Conservation (phyloP, 495 filamentous ascomycete genomes). For the Aspergillus cavernicola region DNA sequence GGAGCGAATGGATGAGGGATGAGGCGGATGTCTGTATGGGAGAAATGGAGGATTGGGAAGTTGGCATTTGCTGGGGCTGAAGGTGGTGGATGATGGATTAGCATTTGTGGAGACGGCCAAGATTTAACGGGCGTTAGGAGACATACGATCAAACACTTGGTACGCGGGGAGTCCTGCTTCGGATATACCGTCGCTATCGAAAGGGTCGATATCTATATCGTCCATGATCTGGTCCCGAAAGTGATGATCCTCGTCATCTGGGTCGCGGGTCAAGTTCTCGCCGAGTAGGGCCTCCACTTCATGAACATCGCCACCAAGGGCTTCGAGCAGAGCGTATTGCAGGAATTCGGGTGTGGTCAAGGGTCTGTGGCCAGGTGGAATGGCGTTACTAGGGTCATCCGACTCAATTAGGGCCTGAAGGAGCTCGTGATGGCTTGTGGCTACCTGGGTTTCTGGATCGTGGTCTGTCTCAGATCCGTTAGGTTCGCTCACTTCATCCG, state of each 20-base stretch:
- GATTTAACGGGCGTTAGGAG: background rate
- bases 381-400: slow-evolving; percentile 2
- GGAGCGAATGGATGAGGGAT: slow-evolving; percentile 41
- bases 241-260: slow-evolving; percentile 21
- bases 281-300: slow-evolving; percentile 18
- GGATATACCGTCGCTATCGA: slow-evolving; percentile 9
- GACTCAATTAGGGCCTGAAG: slow-evolving; percentile 6
- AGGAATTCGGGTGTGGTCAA: slow-evolving; percentile 21
- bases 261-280: slow-evolving; percentile 19
- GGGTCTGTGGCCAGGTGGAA: slow-evolving; percentile 7
- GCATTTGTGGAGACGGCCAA: background rate
- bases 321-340: slow-evolving; percentile 20
- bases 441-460: slow-evolving; percentile 5
- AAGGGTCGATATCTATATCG: slow-evolving; percentile 11
- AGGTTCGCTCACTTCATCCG: slow-evolving; percentile 14
- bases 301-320: slow-evolving; percentile 18
- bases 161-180: slow-evolving; percentile 9
- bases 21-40: slow-evolving; percentile 55
- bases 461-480: slow-evolving; percentile 10
- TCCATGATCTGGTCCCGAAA: slow-evolving; percentile 10
- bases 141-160: slow-evolving; percentile 21
- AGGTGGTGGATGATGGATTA: slow-evolving; percentile 8
- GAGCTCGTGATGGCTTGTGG: background rate
- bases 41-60: slow-evolving; percentile 57
- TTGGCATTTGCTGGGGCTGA: slow-evolving; percentile 21